These are phyloP conservation scores for Sporisorium scitamineum DNA, from an alignment of 1,284 basidiomycete genomes.

Conservation along the genomic window DNA sequence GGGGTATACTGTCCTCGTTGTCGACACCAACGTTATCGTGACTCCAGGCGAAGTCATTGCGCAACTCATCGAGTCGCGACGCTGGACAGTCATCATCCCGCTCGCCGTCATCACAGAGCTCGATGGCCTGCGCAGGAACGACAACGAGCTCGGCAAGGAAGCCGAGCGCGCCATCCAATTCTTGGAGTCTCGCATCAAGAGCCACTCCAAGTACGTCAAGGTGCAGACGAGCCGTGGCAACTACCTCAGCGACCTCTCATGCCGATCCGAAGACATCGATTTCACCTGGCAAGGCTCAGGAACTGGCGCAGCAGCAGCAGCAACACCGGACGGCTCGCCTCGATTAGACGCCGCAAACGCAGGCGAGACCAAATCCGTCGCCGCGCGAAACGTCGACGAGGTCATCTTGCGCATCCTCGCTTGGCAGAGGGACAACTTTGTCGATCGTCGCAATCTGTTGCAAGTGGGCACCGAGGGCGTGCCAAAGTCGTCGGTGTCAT, in stretches of 20 bases:
- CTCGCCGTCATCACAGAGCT: slow-evolving; percentile 87
- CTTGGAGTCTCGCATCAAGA: slow-evolving; percentile 79
- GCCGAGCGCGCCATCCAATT: slow-evolving; percentile 81
- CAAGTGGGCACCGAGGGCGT: slow-evolving; percentile 52
- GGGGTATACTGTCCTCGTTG: slow-evolving; percentile 88
- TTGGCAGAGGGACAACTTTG: slow-evolving; percentile 93
- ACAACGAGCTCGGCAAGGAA: slow-evolving; percentile 75
- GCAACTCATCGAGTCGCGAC: slow-evolving; percentile 81
- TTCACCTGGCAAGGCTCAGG: slow-evolving; percentile 71
- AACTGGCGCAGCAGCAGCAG: background rate
- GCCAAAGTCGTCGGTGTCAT: slow-evolving; percentile 68
- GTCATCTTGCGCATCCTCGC: slow-evolving; percentile 89
- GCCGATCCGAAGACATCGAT: slow-evolving; percentile 87
- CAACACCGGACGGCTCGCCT: slow-evolving; percentile 7
- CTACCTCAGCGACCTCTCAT: slow-evolving; percentile 84
- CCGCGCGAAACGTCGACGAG: slow-evolving; percentile 89
- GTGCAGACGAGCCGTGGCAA: slow-evolving; percentile 95
- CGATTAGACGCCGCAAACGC: slow-evolving; percentile 14
- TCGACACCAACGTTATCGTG: slow-evolving; percentile 93
- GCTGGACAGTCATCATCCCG: slow-evolving; percentile 90
- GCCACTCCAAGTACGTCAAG: slow-evolving; percentile 83
- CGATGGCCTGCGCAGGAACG: slow-evolving; percentile 83
- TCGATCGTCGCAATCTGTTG: slow-evolving; percentile 79
- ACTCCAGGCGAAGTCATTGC: slow-evolving; percentile 44
- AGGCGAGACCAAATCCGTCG: slow-evolving; percentile 64